Base-by-base conservation (phyloP, 2,329 filamentous ascomycete genomes). In the Microsporum canis region DNA sequence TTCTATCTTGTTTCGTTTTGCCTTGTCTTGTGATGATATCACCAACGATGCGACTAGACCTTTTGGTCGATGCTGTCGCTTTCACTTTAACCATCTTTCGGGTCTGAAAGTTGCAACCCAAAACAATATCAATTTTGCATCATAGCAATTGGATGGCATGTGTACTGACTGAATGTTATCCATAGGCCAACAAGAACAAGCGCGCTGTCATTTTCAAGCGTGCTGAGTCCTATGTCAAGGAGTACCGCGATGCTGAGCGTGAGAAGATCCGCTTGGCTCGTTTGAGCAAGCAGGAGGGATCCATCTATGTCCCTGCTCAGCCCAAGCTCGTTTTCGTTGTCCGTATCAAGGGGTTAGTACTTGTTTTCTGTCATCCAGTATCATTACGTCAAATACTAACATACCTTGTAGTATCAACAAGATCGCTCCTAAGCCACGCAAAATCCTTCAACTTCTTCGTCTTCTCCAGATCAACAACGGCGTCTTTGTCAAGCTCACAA, bases 381-480 rank as follows among this genome's bases (percentile, higher is more conserved):
- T 41, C 14, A 38, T 51, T 14, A 14, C 10, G 31, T 33, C 34
- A 14, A 5, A 23, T 56, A n/a, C 12, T 57, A 58, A 59, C 29
- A n/a, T 17, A n/a, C 60, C 29, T 2, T 33, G n/a, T 10, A 87
- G 92, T 95, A 97, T 99, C 91, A 97, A 97, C 89, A 99, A 99
- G 89, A 97, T 99, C 74, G 87, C 95, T 77, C 94, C 94, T 72
- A 97, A 99, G 89, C 95, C 95, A 80, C 91, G 94, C 85, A 99
- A 99, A 88, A 97, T 96, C 76, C 87, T 99, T 72, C 94, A 99
- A 83, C 89, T 99, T 65, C 91, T 99, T 78, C 92, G 94, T 84
- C 90, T 99, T 69, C 88, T 99, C 74, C 94, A 99, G 84, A 99
- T 99, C 88, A 99, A 99, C 89, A 97, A 96, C 80, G 94, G 92